A percentile compares a stretch with the other conserved stretches of the same genome.
Conservation (phyloP, 1,139 yeast species). For the Blastobotrys persicus region DNA sequence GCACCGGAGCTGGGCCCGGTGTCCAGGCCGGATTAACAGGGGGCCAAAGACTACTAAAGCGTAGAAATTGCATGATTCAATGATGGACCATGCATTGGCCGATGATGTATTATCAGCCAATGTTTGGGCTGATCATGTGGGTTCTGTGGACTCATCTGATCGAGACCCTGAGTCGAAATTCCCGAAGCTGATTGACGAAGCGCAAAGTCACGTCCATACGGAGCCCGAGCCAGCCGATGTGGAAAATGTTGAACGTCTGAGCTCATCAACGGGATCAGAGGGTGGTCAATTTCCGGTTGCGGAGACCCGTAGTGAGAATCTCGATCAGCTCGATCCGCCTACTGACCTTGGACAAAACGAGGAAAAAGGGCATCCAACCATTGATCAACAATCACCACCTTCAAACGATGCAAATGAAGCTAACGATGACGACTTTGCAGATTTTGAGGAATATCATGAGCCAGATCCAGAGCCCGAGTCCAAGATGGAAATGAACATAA, state of each 20-base stretch:
- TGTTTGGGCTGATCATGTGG: background rate
- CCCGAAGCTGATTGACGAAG: background rate
- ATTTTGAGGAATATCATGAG: constrained; percentile 19
- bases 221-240: background rate
- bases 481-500: constrained; percentile 1
- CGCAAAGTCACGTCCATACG: background rate
- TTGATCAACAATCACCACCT: no score
- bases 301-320: background rate
- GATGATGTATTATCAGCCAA: background rate
- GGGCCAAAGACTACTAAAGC: background rate
- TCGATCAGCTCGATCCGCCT: no score
- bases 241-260: background rate
- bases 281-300: background rate
- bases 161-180: background rate
- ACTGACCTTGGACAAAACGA: no score
- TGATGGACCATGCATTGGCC: background rate
- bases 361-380: no score
- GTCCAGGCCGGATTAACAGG: background rate
- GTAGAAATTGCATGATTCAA: background rate
- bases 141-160: background rate
- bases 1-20: background rate
- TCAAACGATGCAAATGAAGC: background rate
- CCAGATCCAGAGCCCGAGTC: background rate
- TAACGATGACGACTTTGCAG: constrained; percentile 21
- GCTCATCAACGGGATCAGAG: no score